Base-by-base conservation (phyloP, 345 rosid genomes). In the Syzygium aromaticum region DNA sequence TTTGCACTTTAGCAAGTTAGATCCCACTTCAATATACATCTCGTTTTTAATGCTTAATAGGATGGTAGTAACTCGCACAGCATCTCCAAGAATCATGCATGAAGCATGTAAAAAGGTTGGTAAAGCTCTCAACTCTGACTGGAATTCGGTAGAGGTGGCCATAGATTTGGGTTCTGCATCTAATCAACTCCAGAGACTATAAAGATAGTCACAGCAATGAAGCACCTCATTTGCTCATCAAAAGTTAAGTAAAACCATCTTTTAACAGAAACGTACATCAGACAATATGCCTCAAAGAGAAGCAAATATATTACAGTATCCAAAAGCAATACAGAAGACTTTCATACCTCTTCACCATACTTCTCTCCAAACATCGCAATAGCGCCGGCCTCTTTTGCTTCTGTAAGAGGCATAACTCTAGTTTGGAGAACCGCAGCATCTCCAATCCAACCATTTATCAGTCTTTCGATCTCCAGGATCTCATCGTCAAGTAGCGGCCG, bases 291-390 rank as follows among this genome's bases (percentile, higher is more conserved):
- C 80, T 33, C 49, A 73, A 84, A 13, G 53, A 84, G 52, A 56
- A 27, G 38, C 25, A 38, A 85, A 27, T 40, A 15, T 27, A 21
- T 43, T 25, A 25, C 64, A 86, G 52, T 78, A 49, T 51, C 23
- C 43, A 16, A 78, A 85, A 57, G 64, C 61, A 33, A 54, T 51
- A 78, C 52, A 63, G 86, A 80, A 89, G 15, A 80, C 87, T 89
- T 51, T 61, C 64, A 80, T 86, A 95, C 99, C 98, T 96, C 93
- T 86, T 96, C 98, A 49, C 95, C 98, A 85, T 97, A 97, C 88
- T 97, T 97, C 92, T 96, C 98, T 67, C 99, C 99, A 89, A 96
- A 97, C 98, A 97, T 97, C 86, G 99, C 99, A 89, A 95, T 95
- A 86, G 99, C 99, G 54, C 98, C 99, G 40, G 97, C 98, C 56